A percentile compares a stretch with the other conserved stretches of the same genome.
These are phyloP conservation scores for Aureobasidium leucospermi DNA, from an alignment of 2,329 filamentous ascomycete species.

Conservation along the genomic window DNA sequence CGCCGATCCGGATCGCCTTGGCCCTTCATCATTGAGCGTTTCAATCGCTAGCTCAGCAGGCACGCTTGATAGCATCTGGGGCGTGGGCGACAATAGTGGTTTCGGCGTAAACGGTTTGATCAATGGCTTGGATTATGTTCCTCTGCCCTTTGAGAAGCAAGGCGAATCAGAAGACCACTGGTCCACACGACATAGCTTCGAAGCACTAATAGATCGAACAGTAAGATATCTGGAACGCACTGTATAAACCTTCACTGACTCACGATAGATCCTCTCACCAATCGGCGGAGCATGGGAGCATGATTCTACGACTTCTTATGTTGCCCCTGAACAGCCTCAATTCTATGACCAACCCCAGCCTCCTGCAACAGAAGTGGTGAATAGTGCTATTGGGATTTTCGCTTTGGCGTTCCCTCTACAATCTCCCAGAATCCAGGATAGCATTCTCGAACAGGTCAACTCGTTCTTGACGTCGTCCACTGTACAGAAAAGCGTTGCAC, in stretches of 20 bases:
- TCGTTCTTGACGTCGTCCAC: conserved; percentile 84
- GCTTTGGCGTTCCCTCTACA: conserved; percentile 86
- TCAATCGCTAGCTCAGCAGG: conserved; percentile 87
- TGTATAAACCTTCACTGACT: conserved; percentile 13
- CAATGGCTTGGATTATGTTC: conserved; percentile 64
- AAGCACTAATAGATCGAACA: conserved; percentile 56
- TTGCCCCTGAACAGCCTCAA: conserved; percentile 43
- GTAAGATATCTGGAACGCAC: conserved; percentile 20
- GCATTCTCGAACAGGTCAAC: conserved; percentile 85
- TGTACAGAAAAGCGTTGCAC: conserved; percentile 76
- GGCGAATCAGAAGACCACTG: conserved; percentile 23
- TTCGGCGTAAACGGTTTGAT: conserved; percentile 88
- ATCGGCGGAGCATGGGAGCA: conserved; percentile 81
- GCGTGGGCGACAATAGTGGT: conserved; percentile 86
- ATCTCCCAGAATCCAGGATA: conserved; percentile 87
- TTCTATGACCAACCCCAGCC: conserved; percentile 53
- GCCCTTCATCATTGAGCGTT: conserved; percentile 74
- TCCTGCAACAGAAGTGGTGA: conserved; percentile 86
- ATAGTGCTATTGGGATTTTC: conserved; percentile 88
- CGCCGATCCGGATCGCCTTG: conserved; percentile 84
- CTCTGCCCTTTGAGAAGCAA: conserved; percentile 54
- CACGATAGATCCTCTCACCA: conserved; percentile 44
- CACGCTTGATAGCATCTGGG: conserved; percentile 90
- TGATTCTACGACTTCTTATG: conserved; percentile 76
- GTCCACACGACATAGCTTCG: conserved; percentile 46